Evolutionary conservation across 306 rosid species (phyloP), one percentile per base, ranked within the genome.

Genomic region (Astragalus membranaceus): DNA sequence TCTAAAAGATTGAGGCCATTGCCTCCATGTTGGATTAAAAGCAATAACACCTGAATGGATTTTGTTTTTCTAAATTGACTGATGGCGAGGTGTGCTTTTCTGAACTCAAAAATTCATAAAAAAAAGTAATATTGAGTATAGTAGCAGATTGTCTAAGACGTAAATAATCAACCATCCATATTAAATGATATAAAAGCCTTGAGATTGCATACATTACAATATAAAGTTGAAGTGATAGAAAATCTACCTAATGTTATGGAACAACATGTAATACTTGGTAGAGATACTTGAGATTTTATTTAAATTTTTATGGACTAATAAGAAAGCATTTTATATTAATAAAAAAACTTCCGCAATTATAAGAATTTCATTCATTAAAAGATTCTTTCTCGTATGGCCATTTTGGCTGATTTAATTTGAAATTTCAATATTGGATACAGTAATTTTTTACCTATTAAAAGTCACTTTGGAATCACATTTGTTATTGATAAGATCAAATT

Each of bases 1-100:
- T 94, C 98, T 55, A 90, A 76, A 68, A 94, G 97, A 84, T 94
- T 94, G 65, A 90, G 95, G 78, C 97, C 96, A 51, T 90, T 94
- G 20, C 96, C 98, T 70, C 98, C 98, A 71, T 94, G 97, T 72
- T 94, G 97, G 78, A 88, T 85, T 72, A 90, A 78, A 75, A 90
- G 89, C 87, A 94, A 77, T 48, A 90, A 78, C 58, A 94, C 98
- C 83, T 88, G 95, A 73, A 83, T 51, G 49, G 77, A 75, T 72
- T 67, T 56, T 67, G 30, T 26, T 67, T 88, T 91, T 81, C 88
- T 90, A 75, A 93, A 93, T 80, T 87, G 87, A 75, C 90, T 83
- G 74, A 94, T 90, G 70, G 95, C 86, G 72, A 77, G 78, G 8
- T 90, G 96, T 12, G 97, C 85, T 84, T 94, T 90, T 75, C 98